Evolutionary conservation across 2,329 filamentous ascomycete species (phyloP), one percentile per base, ranked within the genome.

Genomic region (Clarireedia monteithiana): DNA sequence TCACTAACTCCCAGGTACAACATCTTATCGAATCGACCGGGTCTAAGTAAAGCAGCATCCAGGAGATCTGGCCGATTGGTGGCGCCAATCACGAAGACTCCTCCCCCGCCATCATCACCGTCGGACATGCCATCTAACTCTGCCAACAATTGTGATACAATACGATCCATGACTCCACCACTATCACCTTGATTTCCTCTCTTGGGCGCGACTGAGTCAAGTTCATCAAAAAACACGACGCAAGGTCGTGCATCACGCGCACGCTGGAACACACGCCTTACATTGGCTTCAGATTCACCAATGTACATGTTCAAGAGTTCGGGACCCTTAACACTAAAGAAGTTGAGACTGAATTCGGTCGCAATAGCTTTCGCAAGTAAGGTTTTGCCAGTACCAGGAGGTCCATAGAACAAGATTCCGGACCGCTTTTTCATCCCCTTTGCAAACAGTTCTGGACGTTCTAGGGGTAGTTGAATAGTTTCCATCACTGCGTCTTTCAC

Each of bases 351-450:
- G 73, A 95, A 95, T 69, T 95, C 91, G 0, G 91, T 95, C 0
- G 91, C 91, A 63, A 95, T 95, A 30, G 91, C 91, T 74, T 95
- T 95, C 50, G 91, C 91, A 49, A 95, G 78, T n/a, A 95, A 74
- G 1, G 91, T 96, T 74, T 96, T 96, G 65, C 91, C 91, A 1
- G 91, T 95, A 59, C 91, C 91, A 0, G 91, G 91, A 1, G 91
- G 91, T 0, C 91, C 91, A 67, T 95, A 95, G 73, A 96, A 95
- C 24, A 95, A 72, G 62, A 96, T 95, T 64, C 91, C 91, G 23
- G 89, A 95, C 44, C 92, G 85, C 75, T 97, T 97, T 80, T 96
- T 96, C 87, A 97, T 94, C 50, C 92, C 94, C 75, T 92, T 95
- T 34, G 91, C 91, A 66, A 97, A 97, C 1, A 97, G 80, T 70